These are phyloP conservation scores for Psilocybe azurescens DNA, from an alignment of 768 basidiomycete genomes.

Conservation along the genomic window DNA sequence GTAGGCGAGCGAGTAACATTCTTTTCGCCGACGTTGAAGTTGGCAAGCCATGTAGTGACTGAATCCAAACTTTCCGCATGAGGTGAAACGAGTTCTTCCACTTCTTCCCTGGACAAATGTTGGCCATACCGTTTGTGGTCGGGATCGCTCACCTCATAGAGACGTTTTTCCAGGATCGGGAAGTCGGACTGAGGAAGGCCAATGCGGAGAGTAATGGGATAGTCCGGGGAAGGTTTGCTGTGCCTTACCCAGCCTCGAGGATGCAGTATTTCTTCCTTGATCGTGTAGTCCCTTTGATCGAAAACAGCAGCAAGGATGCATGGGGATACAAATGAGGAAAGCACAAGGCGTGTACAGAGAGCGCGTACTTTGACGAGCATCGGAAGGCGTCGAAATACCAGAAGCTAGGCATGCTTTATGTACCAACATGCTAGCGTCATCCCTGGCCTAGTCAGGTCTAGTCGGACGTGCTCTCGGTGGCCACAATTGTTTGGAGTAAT, in stretches of 20 bases:
- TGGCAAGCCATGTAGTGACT: conserved; percentile 67
- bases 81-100: conserved; percentile 65
- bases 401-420: too few relatives aligned
- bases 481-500: too few relatives aligned
- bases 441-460: too few relatives aligned
- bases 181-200: conserved; percentile 61
- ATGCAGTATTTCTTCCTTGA: conserved; percentile 52
- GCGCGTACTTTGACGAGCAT: too few relatives aligned
- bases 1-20: conserved; percentile 62
- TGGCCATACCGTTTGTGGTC: conserved; percentile 57
- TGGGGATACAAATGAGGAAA: too few relatives aligned
- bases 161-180: conserved; percentile 49
- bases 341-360: too few relatives aligned
- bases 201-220: conserved; percentile 58
- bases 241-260: conserved; percentile 49
- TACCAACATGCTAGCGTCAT: too few relatives aligned
- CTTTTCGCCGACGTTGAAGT: conserved; percentile 55
- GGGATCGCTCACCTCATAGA: conserved; percentile 65
- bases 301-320: too few relatives aligned
- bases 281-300: conserved; percentile 8
- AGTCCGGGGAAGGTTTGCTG: conserved; percentile 46
- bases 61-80: conserved; percentile 52
- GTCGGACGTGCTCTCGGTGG: too few relatives aligned
- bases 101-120: conserved; percentile 67
- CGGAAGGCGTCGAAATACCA: too few relatives aligned